These are phyloP conservation scores for Elsinoe batatas DNA, from an alignment of 2,329 filamentous ascomycete species.

Conservation along the genomic window DNA sequence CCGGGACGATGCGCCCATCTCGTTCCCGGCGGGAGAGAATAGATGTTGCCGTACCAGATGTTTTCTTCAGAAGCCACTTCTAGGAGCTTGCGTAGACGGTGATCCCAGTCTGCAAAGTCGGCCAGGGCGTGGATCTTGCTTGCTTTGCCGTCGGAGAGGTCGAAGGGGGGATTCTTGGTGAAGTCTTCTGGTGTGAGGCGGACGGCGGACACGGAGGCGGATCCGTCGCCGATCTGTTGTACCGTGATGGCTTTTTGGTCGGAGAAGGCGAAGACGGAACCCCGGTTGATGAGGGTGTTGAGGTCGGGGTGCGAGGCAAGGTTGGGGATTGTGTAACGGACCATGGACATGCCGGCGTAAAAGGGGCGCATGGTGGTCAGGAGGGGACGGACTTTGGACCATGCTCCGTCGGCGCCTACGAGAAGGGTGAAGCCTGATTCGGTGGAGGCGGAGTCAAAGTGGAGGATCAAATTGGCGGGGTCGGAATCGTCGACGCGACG, in stretches of 20 bases:
- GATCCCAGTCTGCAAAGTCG: constrained; percentile 26
- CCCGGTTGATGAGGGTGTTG: constrained; percentile 28
- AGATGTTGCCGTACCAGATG: constrained; percentile 24
- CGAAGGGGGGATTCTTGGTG: constrained; percentile 18
- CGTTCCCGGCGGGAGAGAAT: constrained; percentile 33
- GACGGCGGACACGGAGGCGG: constrained; percentile 24
- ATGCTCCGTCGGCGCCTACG: constrained; percentile 38
- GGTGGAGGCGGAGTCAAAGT: constrained; percentile 23
- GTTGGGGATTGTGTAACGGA: constrained; percentile 24
- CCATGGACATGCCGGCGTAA: constrained; percentile 30
- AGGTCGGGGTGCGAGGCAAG: constrained; percentile 23
- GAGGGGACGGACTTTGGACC: constrained; percentile 29
- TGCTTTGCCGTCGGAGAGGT: constrained; percentile 19
- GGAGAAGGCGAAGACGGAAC: constrained; percentile 22
- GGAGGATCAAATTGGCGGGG: constrained; percentile 17
- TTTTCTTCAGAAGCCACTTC: constrained; percentile 20
- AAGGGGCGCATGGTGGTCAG: constrained; percentile 26
- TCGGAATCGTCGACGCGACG: constrained; percentile 16
- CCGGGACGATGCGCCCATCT: constrained; percentile 29
- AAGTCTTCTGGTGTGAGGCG: constrained; percentile 21
- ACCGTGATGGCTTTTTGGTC: constrained; percentile 23
- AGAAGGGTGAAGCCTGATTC: constrained; percentile 32
- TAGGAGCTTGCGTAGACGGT: constrained; percentile 22
- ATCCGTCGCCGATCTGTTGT: constrained; percentile 28
- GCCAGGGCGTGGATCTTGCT: constrained; percentile 19